These are phyloP conservation scores for Benincasa hispida DNA, from an alignment of 306 rosid species.

Conservation along the genomic window DNA sequence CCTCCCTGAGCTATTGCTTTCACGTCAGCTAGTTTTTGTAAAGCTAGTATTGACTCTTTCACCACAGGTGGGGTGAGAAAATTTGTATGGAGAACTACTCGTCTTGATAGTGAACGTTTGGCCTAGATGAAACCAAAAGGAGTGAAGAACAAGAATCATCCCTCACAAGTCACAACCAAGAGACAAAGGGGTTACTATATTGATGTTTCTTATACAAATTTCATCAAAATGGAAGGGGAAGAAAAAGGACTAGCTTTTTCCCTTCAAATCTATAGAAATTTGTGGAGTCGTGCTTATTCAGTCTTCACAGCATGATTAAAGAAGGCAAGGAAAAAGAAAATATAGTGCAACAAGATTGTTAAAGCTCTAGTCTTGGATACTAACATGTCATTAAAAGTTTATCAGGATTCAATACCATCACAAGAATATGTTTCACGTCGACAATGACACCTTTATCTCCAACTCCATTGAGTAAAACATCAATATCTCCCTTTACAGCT, in stretches of 20 bases:
- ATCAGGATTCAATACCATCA: slow-evolving; percentile 41
- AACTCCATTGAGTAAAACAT: slow-evolving; percentile 47
- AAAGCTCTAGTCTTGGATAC: background rate
- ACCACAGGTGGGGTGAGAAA: slow-evolving; percentile 84
- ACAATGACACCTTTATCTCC: slow-evolving; percentile 51
- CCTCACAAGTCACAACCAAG: background rate
- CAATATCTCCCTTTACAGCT: slow-evolving; percentile 65
- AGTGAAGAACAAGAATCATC: background rate
- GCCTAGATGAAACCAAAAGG: slow-evolving; percentile 34
- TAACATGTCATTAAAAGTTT: slow-evolving; percentile 8
- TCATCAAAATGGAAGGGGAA: background rate
- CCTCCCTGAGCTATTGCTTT: slow-evolving; percentile 87
- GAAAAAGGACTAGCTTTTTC: background rate
- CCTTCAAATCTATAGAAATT: background rate
- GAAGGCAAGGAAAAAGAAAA: background rate
- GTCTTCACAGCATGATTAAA: background rate
- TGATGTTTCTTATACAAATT: background rate
- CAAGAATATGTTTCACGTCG: slow-evolving; percentile 79
- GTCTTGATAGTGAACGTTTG: slow-evolving; percentile 59
- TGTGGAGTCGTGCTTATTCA: background rate
- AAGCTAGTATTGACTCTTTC: slow-evolving; percentile 64
- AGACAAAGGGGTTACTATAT: background rate
- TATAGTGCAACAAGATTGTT: background rate
- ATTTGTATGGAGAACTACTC: slow-evolving; percentile 68
- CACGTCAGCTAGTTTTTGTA: slow-evolving; percentile 61